These are phyloP conservation scores for Rhizopus stolonifer DNA, from an alignment of 371 early-diverging fungal species.

Conservation along the genomic window DNA sequence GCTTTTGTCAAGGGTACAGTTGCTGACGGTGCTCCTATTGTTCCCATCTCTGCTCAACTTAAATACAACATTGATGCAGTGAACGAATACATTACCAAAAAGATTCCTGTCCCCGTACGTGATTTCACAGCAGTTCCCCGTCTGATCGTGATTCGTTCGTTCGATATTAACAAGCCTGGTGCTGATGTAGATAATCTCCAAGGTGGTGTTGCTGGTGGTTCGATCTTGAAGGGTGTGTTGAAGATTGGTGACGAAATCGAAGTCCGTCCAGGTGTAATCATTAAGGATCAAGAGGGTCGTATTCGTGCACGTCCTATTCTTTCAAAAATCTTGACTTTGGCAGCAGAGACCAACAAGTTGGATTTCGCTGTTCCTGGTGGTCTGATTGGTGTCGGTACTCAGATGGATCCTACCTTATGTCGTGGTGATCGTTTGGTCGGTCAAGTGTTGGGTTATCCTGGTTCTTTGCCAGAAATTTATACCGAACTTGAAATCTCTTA, in stretches of 20 bases:
- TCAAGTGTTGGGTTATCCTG: slow-evolving; percentile 97
- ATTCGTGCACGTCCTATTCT: slow-evolving; percentile 92
- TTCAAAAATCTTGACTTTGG: slow-evolving; percentile 90
- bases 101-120: slow-evolving; percentile 96
- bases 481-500: slow-evolving; percentile 96
- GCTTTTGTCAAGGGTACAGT: slow-evolving; percentile 96
- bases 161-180: slow-evolving; percentile 99
- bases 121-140: slow-evolving; percentile 92
- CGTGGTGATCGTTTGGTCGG: slow-evolving; percentile 99
- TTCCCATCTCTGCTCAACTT: slow-evolving; percentile 99
- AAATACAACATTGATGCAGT: slow-evolving; percentile 99
- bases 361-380: slow-evolving; percentile 99
- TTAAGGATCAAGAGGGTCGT: slow-evolving; percentile 89
- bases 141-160: slow-evolving; percentile 99
- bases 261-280: slow-evolving; percentile 98
- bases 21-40: slow-evolving; percentile 96
- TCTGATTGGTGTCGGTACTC: slow-evolving; percentile 99
- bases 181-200: slow-evolving; percentile 90
- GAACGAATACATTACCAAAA: slow-evolving; percentile 98
- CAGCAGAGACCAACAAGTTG: slow-evolving; percentile 93
- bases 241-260: slow-evolving; percentile 98
- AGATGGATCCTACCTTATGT: slow-evolving; percentile 98
- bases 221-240: slow-evolving; percentile 95
- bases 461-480: slow-evolving; percentile 96
- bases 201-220: slow-evolving; percentile 99